phyloP scores from a whole-genome alignment of 129 eudicot species.

The Artemisia argyi region DNA sequence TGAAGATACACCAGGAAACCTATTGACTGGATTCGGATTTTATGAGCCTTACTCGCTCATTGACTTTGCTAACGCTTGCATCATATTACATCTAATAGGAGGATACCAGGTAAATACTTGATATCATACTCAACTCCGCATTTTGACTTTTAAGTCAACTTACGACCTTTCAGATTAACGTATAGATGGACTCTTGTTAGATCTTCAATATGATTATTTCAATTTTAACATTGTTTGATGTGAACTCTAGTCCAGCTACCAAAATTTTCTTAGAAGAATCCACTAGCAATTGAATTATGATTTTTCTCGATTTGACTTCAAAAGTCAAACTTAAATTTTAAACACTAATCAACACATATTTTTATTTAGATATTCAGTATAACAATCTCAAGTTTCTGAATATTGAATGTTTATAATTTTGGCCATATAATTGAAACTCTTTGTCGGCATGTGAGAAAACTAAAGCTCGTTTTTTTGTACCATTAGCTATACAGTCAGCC shows the following conservation, averaged over 20 bases:
- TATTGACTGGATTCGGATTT: conserved; percentile 76
- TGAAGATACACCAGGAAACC: conserved; percentile 77
- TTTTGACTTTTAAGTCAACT: conserved; percentile 17
- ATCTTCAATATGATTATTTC: background rate
- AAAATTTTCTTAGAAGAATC: background rate
- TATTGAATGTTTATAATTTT: too few species aligned
- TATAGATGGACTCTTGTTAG: background rate
- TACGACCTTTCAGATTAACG: background rate
- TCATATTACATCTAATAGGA: conserved; percentile 72
- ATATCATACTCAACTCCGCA: background rate
- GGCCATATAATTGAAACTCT: background rate
- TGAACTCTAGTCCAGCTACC: background rate
- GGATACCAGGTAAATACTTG: conserved; percentile 71
- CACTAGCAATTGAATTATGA: background rate
- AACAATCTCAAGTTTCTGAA: too few species aligned
- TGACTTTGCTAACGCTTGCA: conserved; percentile 85
- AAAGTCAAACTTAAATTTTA: background rate
- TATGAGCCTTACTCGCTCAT: conserved; percentile 87
- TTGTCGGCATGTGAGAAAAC: background rate
- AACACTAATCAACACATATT: too few species aligned
- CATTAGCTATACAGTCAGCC: conserved; percentile 75
- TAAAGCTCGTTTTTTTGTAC: background rate
- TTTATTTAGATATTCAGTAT: too few species aligned
- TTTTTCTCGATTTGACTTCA: background rate
- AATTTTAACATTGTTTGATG: background rate